Evolutionary conservation across 73 alveolate species (phyloP).

Genomic region (Halteria grandinella): DNA sequence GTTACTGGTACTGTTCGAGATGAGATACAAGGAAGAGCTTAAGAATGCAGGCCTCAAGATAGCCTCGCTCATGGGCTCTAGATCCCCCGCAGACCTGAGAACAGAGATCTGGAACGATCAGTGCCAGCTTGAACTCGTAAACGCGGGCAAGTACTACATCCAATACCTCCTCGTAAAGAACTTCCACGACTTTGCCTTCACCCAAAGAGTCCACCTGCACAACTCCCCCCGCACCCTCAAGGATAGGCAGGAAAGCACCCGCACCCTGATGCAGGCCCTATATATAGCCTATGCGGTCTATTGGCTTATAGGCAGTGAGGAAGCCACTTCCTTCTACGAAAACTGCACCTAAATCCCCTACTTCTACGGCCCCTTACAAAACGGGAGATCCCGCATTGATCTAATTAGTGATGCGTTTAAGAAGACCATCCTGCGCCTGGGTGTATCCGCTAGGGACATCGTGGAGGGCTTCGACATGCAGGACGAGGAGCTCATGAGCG

Average conservation of each 20-base stretch:
- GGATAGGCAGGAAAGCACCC: not conserved
- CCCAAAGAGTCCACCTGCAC: not conserved
- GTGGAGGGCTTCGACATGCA: conserved; percentile 58
- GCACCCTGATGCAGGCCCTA: conserved; percentile 1
- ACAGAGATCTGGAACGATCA: conserved; percentile 34
- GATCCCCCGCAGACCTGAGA: conserved; percentile 1
- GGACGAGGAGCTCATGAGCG: conserved; percentile 55
- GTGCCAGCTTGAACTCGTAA: not conserved
- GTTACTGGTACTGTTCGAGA: conserved; percentile 8
- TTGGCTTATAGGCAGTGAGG: conserved; percentile 3
- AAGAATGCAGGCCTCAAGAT: not conserved
- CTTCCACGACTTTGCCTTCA: conserved; percentile 6
- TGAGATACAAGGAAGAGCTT: conserved; percentile 22
- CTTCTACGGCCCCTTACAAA: too few species aligned
- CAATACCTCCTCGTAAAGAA: conserved; percentile 12
- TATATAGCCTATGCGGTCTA: not conserved
- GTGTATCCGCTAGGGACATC: too few species aligned
- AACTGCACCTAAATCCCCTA: too few species aligned
- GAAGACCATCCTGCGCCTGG: conserved; percentile 15
- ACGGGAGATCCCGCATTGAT: not conserved
- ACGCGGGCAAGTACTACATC: not conserved
- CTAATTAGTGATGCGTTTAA: conserved; percentile 8
- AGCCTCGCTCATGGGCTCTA: not conserved
- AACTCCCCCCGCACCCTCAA: not conserved
- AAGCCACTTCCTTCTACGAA: conserved; percentile 8